Evolutionary conservation across 768 basidiomycete genomes (phyloP).

Genomic region (Pleurotus salmoneostramineus): DNA sequence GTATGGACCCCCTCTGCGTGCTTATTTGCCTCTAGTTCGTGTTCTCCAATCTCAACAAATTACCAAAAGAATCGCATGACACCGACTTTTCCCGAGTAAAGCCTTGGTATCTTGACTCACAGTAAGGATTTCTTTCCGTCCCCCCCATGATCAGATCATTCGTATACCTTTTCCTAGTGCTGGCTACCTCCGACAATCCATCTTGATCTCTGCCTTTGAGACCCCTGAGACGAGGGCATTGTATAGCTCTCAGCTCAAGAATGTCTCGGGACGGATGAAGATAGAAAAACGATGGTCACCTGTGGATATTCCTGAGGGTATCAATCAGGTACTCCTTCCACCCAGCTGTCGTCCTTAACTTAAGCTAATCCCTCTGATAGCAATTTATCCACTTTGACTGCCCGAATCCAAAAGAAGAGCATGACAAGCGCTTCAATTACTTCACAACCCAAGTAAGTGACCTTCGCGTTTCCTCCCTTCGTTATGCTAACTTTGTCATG

Average conservation of each 20-base stretch:
- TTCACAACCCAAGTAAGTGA: slow-evolving; percentile 76
- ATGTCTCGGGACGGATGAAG: slow-evolving; percentile 81
- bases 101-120: slow-evolving; percentile 95
- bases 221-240: slow-evolving; percentile 83
- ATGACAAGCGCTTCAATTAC: slow-evolving; percentile 81
- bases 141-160: background rate
- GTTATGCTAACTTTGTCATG: background rate
- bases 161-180: slow-evolving; percentile 44
- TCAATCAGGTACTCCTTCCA: slow-evolving; percentile 53
- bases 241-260: slow-evolving; percentile 72
- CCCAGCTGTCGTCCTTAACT: background rate
- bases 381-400: slow-evolving; percentile 75
- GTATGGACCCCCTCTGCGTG: background rate
- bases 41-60: slow-evolving; percentile 77
- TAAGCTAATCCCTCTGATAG: slow-evolving; percentile 29
- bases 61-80: slow-evolving; percentile 91
- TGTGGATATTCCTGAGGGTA: slow-evolving; percentile 75
- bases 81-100: slow-evolving; percentile 96
- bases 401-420: slow-evolving; percentile 66
- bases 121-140: slow-evolving; percentile 50
- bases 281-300: slow-evolving; percentile 68
- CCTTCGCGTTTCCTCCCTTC: background rate
- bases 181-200: slow-evolving; percentile 82
- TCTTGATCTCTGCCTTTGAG: slow-evolving; percentile 84
- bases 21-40: slow-evolving; percentile 55